phyloP scores from a whole-genome alignment of 2,329 filamentous ascomycete species.

The Polytolypa hystricis region DNA sequence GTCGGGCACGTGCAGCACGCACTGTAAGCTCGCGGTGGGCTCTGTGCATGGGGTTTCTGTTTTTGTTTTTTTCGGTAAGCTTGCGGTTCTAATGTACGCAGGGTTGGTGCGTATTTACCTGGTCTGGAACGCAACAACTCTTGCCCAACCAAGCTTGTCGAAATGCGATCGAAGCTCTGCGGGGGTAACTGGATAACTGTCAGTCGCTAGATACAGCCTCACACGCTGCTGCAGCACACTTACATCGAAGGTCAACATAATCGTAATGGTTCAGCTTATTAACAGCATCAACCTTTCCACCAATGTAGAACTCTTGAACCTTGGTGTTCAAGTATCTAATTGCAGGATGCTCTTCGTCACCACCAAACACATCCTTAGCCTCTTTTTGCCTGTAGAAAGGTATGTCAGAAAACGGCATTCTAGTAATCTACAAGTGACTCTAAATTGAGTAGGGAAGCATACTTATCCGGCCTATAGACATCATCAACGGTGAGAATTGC shows the following conservation, averaged over 20 bases:
- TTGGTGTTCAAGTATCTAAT: conserved; percentile 78
- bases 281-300: conserved; percentile 90
- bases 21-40: conserved; percentile 97
- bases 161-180: conserved; percentile 93
- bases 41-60: conserved; percentile 93
- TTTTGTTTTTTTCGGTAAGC: not conserved
- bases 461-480: conserved; percentile 93
- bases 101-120: conserved; percentile 22
- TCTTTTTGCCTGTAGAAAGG: conserved; percentile 57
- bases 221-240: conserved; percentile 23
- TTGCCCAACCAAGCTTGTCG: conserved; percentile 97
- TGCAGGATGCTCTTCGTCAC: conserved; percentile 81
- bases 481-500: conserved; percentile 94
- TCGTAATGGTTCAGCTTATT: conserved; percentile 97
- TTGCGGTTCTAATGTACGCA: too few species aligned
- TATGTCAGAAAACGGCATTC: conserved; percentile 1
- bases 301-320: conserved; percentile 80
- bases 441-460: conserved; percentile 35
- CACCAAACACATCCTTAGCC: conserved; percentile 88
- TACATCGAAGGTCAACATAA: conserved; percentile 91
- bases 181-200: conserved; percentile 60
- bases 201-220: not conserved
- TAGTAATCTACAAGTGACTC: too few species aligned
- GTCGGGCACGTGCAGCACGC: conserved; percentile 84
- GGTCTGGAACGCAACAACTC: conserved; percentile 98